phyloP scores from a whole-genome alignment of 108 stramenopile species.

The Tribonema minus region DNA sequence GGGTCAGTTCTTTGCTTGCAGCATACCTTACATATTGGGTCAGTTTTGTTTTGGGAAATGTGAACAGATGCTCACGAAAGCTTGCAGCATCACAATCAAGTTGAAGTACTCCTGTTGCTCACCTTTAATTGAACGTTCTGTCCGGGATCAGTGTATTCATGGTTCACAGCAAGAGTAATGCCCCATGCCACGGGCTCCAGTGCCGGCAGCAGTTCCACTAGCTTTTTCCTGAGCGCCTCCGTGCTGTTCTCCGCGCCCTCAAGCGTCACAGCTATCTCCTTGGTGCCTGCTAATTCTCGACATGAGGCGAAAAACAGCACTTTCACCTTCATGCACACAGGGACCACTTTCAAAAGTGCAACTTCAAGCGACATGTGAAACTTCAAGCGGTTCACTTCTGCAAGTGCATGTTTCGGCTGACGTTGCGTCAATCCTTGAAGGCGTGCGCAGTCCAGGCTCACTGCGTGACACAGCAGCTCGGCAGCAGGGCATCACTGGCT shows the following conservation, averaged over 20 bases:
- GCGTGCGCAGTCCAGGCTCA: not conserved
- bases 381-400: too few relatives aligned
- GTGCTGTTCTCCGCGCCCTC: constrained; percentile 6
- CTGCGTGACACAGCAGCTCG: not conserved
- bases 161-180: constrained; percentile 27
- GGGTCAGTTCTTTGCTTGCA: too few relatives aligned
- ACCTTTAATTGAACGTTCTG: constrained; percentile 6
- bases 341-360: too few relatives aligned
- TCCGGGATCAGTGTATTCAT: constrained; percentile 19
- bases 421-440: too few relatives aligned
- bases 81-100: not conserved
- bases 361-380: too few relatives aligned
- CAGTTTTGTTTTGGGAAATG: too few relatives aligned
- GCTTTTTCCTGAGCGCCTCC: not conserved
- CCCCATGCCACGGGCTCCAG: constrained; percentile 8
- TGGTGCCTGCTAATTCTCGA: constrained; percentile 29
- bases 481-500: not conserved
- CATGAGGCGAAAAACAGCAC: constrained; percentile 36
- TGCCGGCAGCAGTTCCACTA: constrained; percentile 7
- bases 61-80: not conserved
- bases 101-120: not conserved
- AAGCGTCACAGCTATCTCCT: constrained; percentile 4
- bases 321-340: constrained; percentile 18
- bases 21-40: too few relatives aligned
- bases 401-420: too few relatives aligned